Base-by-base conservation (phyloP, 1,284 basidiomycete species). In the Pterulicium gracile region DNA sequence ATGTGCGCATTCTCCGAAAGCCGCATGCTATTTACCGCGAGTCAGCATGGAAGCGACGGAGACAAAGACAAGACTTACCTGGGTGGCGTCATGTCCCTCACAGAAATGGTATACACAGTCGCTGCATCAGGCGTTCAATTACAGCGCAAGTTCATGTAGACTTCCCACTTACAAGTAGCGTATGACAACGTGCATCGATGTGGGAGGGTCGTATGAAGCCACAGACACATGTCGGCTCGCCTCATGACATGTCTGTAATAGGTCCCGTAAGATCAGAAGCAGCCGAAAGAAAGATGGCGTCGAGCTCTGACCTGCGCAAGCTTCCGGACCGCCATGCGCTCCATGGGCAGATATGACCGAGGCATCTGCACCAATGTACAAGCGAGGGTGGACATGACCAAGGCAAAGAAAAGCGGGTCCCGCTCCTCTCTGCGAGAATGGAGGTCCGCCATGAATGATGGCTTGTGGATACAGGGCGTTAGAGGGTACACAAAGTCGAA, bases 401-500 rank as follows among this genome's bases (percentile, higher is more conserved):
- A 68, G 3, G 88, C 83, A 56, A 88, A 89, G 67, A 90, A 92
- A 13, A 88, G 72, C n/a, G 86, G 85, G 55, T 88, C 85, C 12
- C 77, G 74, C 57, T 90, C 87, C 63, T 92, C 89, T 49, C 86
- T 65, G 41, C 75, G 75, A 0, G 76, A 69, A 51, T 82, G 78
- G 24, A 93, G 68, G 62, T 90, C 88, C 18, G 83, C 80, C 80
- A 90, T 83, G 59, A 91, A 92, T 1, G 85, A 85, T 32, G 87
- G 87, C 56, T 81, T 82, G 64, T 88, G 84, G 44, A 88, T 67
- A 61, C 83, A 86, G 3, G 88, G 89, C 4, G 84, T 88, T 42
- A 91, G 71, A 5, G 87, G 84, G 60, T 90, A 89, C 41, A 91
- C 83, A 58, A 88, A 91, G 61, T 91, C 88, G 59, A 91, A 91